Evolutionary conservation across 2,329 filamentous ascomycete species (phyloP).

Genomic region (Hypoxylon sp.): DNA sequence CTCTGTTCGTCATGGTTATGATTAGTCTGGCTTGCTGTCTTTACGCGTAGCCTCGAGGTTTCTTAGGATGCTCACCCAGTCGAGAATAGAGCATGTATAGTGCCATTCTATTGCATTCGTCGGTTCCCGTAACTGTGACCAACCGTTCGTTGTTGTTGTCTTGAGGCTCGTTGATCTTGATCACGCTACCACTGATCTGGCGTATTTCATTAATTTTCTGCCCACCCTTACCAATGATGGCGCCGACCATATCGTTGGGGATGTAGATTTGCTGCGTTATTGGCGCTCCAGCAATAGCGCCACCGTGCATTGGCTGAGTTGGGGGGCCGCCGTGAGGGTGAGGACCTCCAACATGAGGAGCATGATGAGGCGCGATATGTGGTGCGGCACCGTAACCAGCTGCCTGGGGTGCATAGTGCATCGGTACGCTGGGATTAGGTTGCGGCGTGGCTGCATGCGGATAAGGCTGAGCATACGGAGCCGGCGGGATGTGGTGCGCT

Average conservation of each 20-base stretch:
- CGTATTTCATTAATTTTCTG: slow-evolving; percentile 99
- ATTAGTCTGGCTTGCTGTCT: slow-evolving; percentile 47
- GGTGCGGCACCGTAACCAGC: slow-evolving; percentile 83
- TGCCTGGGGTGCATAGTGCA: slow-evolving; percentile 87
- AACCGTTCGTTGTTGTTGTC: slow-evolving; percentile 99
- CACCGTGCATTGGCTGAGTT: slow-evolving; percentile 80
- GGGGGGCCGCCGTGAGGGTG: slow-evolving; percentile 77
- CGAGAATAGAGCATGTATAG: slow-evolving; percentile 98
- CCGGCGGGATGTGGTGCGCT: slow-evolving; percentile 81
- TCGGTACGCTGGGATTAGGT: slow-evolving; percentile 73
- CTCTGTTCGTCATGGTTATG: slow-evolving; percentile 48
- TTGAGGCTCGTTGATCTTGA: slow-evolving; percentile 99
- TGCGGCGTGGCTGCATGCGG: slow-evolving; percentile 73
- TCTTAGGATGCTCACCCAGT: slow-evolving; percentile 76
- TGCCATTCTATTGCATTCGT: slow-evolving; percentile 99
- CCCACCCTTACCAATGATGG: slow-evolving; percentile 98
- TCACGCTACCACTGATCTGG: slow-evolving; percentile 95
- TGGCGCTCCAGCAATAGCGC: slow-evolving; percentile 78
- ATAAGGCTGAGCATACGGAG: slow-evolving; percentile 83
- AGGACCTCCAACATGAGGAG: slow-evolving; percentile 74
- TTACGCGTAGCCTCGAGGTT: slow-evolving; percentile 2
- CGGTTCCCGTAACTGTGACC: slow-evolving; percentile 96
- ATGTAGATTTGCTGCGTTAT: slow-evolving; percentile 99
- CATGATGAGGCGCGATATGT: slow-evolving; percentile 81
- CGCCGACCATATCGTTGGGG: slow-evolving; percentile 99